Conservation (phyloP, 345 rosid species). For the Moringa oleifera region DNA sequence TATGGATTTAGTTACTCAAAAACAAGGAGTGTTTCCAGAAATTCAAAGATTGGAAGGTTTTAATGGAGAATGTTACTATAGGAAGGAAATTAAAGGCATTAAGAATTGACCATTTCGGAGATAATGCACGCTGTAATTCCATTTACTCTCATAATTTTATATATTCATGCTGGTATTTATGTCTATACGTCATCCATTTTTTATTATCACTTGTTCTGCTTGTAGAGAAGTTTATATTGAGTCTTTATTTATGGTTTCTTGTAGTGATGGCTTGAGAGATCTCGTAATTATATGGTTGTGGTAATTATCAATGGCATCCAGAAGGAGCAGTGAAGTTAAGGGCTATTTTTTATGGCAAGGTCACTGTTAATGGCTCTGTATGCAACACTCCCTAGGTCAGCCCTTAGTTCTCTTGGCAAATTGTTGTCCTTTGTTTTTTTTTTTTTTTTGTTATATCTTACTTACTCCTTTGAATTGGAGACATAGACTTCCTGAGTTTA, state of each 20-base stretch:
- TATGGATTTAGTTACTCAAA: no score
- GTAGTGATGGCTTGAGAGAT: neutral
- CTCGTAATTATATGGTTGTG: neutral
- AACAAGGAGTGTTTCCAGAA: no score
- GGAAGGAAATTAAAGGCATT: no score
- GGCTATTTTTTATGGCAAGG: slow-evolving; percentile 77
- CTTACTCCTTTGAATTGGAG: neutral
- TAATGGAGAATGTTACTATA: no score
- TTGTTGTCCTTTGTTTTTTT: slow-evolving; percentile 5
- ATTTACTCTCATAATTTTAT: no score
- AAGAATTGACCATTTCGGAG: no score
- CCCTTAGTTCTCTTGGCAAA: neutral
- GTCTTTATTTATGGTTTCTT: neutral
- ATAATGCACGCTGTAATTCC: slow-evolving; percentile 24
- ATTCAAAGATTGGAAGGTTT: no score
- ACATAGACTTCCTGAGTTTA: neutral
- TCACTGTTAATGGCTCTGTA: slow-evolving; percentile 78
- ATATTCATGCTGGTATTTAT: neutral
- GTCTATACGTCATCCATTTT: neutral
- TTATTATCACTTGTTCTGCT: neutral
- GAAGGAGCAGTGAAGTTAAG: slow-evolving; percentile 83
- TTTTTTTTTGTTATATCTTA: neutral
- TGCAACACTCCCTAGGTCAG: slow-evolving; percentile 82
- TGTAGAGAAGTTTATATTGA: neutral
- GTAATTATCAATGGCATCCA: slow-evolving; percentile 66